Percentiles rank a stretch among this genome's conserved stretches.
phyloP scores from a whole-genome alignment of 192 early-diverging fungal species.

The Coemansia furcata region DNA sequence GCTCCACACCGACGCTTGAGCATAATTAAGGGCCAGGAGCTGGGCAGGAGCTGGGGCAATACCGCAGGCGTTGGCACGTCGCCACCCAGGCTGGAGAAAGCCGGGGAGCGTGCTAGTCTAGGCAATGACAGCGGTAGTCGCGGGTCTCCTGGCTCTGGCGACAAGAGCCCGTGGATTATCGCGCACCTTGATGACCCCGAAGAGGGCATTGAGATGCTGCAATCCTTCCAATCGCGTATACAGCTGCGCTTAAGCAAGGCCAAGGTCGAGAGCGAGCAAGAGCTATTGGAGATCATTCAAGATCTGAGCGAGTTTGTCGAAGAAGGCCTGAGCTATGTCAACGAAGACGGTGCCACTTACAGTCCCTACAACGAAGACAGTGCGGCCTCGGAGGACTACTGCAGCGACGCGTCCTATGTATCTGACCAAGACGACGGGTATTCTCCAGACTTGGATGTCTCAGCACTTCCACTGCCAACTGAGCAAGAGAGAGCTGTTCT shows the following conservation, averaged over 20 bases:
- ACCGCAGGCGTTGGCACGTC: not conserved
- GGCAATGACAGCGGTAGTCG: not conserved
- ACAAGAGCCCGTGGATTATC: conserved; percentile 17
- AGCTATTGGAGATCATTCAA: conserved; percentile 41
- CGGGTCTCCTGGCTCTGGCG: not conserved
- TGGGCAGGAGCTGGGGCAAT: conserved; percentile 12
- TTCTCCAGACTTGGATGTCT: conserved; percentile 12
- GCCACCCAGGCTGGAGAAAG: not conserved
- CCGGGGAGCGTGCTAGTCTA: not conserved
- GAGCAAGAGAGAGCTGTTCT: not conserved
- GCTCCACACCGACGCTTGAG: conserved; percentile 33
- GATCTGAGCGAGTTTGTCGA: conserved; percentile 43
- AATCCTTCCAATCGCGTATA: conserved; percentile 24
- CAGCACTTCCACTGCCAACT: not conserved
- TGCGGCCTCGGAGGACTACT: not conserved
- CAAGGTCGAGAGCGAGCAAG: conserved; percentile 38
- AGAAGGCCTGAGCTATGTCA: conserved; percentile 44
- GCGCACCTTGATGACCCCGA: conserved; percentile 17
- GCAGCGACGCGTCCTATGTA: conserved; percentile 2
- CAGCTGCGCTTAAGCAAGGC: conserved; percentile 21
- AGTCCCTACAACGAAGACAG: not conserved
- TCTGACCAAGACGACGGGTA: conserved; percentile 12
- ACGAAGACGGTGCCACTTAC: conserved; percentile 21
- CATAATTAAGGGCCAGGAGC: conserved; percentile 28
- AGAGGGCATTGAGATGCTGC: conserved; percentile 18